Evolutionary conservation across 225 moss, liverwort and hornwort species (phyloP), one percentile per base, ranked within the genome.

Genomic region (Lunularia cruciata): DNA sequence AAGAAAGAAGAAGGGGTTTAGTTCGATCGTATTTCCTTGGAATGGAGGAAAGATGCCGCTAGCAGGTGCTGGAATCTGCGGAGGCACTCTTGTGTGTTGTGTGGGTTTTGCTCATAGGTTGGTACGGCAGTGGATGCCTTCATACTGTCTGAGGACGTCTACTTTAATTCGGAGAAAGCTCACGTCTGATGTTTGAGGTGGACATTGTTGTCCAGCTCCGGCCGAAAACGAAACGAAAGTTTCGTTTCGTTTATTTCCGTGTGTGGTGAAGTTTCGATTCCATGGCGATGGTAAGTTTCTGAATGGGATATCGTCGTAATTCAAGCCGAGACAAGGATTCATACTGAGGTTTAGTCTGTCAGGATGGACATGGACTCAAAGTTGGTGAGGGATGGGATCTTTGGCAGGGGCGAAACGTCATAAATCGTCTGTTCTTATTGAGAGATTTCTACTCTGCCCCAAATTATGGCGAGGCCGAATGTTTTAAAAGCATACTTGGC

Each of bases 391-490:
- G 28, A 45, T 43, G 63, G 40, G 37, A 43, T 33, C 19, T 6
- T 46, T 39, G 63, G 20, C 27, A 45, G 2, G 46, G 4, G 43
- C 9, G 45, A 45, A 64, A 18, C 18, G 45, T 26, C 0, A 45
- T 18, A 19, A 9, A 30, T 6, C 16, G 3, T 2, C 18, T 43
- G 5, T 28, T 45, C 28, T 1, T 25, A 26, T 27, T 45, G 63
- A 64, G 30, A 23, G 25, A 30, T 28, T 64, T 64, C 22, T 6
- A 61, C 39, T 12, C 12, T 11, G 45, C 43, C 6, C 27, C 6
- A 25, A 64, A 64, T 64, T 45, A 46, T 64, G 45, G 63, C 46
- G 15, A 28, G 45, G 63, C 63, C 16, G 6, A 46, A 6, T 15
- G 46, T 28, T 43, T 27, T 46, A 31, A 28, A 64, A 47, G 46